Evolutionary conservation across 73 alveolate species (phyloP), one percentile per base, ranked within the genome.

Genomic region (Symbiodinium pilosum): DNA sequence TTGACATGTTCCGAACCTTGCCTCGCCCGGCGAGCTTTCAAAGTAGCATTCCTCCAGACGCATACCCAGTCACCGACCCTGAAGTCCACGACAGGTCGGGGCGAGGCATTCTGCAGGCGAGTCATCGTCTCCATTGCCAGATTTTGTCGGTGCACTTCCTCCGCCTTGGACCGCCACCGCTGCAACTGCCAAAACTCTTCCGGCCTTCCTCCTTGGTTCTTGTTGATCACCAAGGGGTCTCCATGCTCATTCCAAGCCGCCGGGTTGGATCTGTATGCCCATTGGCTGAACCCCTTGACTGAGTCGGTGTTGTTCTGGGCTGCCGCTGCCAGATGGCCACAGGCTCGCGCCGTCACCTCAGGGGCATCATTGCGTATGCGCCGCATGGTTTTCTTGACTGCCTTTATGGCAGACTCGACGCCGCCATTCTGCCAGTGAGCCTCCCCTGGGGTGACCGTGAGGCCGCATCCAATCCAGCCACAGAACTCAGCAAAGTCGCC

Each of bases 31-130:
- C 95, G 5, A 0, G 71, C 30, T 21, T 64, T 88, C 95, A 43
- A 59, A 0, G 69, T 88, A 2, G 95, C 71, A 0, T 7, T 21
- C 21, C 95, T 38, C 95, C 95, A 88, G 11, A 88, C 95, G 28
- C 95, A 88, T 0, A 88, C 95, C 95, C 95, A 88, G 9, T 88
- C 86, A 2, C 95, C 95, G 1, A 39, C 68, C 5, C 26, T 42
- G 47, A n/a, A 88, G 34, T 40, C 86, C 43, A 40, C 14, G 8
- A 20, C 26, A 0, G 59, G 85, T 41, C 95, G 39, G 14, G 86
- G 36, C 7, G 71, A 11, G 14, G 95, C 44, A n/a, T 86, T 88
- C n/a, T 21, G 32, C 68, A 87, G 28, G 34, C 54, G 39, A 0
- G 73, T 88, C 30, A 43, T 39, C 0, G 43, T 9, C 38, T 36